A percentile compares a stretch with the other conserved stretches of the same genome.
phyloP scores from a whole-genome alignment of 306 rosid genomes.

The Quercus ilex region DNA sequence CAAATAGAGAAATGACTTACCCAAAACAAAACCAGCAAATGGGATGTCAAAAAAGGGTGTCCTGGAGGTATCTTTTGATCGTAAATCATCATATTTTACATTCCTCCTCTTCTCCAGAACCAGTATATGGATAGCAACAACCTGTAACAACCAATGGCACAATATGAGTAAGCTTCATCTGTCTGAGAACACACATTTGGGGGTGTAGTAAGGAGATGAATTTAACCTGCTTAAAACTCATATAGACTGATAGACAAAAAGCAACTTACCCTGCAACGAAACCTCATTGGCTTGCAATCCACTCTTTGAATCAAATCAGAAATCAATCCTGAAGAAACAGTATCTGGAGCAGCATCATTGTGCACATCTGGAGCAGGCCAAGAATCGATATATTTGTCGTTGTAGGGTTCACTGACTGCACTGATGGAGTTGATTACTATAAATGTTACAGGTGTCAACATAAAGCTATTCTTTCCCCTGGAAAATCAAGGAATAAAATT shows the following conservation, averaged over 20 bases:
- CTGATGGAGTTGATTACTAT: constrained; percentile 54
- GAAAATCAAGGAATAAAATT: constrained; percentile 33
- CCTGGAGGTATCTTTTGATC: constrained; percentile 17
- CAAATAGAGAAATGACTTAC: constrained; percentile 39
- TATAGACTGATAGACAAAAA: constrained; percentile 2
- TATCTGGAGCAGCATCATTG: constrained; percentile 25
- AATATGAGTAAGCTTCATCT: not conserved
- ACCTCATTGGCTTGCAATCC: constrained; percentile 36
- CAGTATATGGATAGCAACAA: constrained; percentile 57
- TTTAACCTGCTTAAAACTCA: constrained; percentile 18
- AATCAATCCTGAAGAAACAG: constrained; percentile 40
- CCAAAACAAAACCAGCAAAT: constrained; percentile 80
- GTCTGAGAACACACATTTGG: not conserved
- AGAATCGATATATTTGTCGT: constrained; percentile 26
- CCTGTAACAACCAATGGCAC: constrained; percentile 38
- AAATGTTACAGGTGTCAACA: constrained; percentile 72
- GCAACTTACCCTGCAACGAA: constrained; percentile 65
- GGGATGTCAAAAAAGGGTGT: constrained; percentile 58
- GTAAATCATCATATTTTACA: constrained; percentile 14
- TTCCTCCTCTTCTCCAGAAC: constrained; percentile 55
- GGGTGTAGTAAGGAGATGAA: not conserved
- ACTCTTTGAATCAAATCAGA: constrained; percentile 47
- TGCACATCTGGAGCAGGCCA: constrained; percentile 19
- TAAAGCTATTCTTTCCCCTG: constrained; percentile 55
- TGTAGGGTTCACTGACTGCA: constrained; percentile 28